Evolutionary conservation across 495 filamentous ascomycete genomes (phyloP).

Genomic region (Penicillium atrosanguineum): DNA sequence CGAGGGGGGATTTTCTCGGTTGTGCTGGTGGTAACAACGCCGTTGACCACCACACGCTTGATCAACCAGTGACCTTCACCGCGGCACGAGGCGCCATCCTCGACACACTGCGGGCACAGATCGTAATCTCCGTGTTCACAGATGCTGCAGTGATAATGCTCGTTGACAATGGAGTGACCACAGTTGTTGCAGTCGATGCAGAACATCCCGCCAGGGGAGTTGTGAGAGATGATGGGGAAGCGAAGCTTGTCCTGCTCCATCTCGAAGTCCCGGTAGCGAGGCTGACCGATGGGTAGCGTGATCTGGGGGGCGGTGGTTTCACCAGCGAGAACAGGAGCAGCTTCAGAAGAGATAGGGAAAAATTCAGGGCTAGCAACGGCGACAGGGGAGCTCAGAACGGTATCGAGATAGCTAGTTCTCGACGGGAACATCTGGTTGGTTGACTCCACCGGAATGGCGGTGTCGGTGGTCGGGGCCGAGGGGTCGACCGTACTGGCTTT

Average conservation of each 20-base stretch:
- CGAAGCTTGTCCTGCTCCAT: conserved; percentile 26
- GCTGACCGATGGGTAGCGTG: conserved; percentile 8
- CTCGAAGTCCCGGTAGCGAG: conserved; percentile 32
- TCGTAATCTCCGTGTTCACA: conserved; percentile 96
- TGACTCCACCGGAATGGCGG: conserved; percentile 8
- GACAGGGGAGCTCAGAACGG: conserved; percentile 39
- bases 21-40: conserved; percentile 75
- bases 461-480: conserved; percentile 5
- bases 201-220: conserved; percentile 36
- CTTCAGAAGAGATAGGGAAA: conserved; percentile 8
- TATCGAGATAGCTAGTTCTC: conserved; percentile 42
- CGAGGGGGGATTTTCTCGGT: conserved; percentile 76
- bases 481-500: conserved; percentile 55
- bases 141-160: conserved; percentile 90
- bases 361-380: conserved; percentile 16
- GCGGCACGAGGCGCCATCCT: conserved; percentile 70
- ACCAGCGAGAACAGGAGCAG: not conserved
- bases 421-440: conserved; percentile 16
- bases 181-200: conserved; percentile 94
- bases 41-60: conserved; percentile 77
- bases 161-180: conserved; percentile 68
- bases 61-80: conserved; percentile 86
- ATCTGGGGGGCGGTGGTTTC: not conserved
- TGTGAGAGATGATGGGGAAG: conserved; percentile 33
- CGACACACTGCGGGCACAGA: conserved; percentile 78